Evolutionary conservation across 2,329 filamentous ascomycete genomes (phyloP).

Genomic region (Beauveria sp.): DNA sequence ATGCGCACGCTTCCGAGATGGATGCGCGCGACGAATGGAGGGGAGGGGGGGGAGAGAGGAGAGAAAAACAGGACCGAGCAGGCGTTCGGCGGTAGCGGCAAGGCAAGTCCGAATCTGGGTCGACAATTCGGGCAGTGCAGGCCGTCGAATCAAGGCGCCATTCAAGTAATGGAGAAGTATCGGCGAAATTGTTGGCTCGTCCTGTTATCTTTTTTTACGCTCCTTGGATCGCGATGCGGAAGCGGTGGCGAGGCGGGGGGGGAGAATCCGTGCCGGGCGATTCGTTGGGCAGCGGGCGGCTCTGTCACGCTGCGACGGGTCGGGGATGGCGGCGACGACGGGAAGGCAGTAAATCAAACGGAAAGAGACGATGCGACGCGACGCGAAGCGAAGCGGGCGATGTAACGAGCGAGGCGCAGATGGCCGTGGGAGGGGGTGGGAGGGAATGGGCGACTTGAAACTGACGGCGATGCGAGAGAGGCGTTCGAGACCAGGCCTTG

Average conservation of each 20-base stretch:
- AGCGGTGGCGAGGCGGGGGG: slow-evolving; percentile 8
- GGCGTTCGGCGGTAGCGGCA: background rate
- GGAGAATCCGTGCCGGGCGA: background rate
- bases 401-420: slow-evolving; percentile 10
- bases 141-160: slow-evolving; percentile 1
- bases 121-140: background rate
- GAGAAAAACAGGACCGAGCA: background rate
- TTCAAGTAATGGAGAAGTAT: background rate
- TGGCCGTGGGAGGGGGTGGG: background rate
- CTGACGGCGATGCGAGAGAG: slow-evolving; percentile 20
- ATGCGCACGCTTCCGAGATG: slow-evolving; percentile 10
- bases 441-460: background rate
- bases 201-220: background rate
- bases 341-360: background rate
- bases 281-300: slow-evolving; percentile 8
- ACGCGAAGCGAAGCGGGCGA: slow-evolving; percentile 8
- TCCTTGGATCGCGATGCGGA: background rate
- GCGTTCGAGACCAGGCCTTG: slow-evolving; percentile 19
- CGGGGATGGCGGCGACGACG: background rate
- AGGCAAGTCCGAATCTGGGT: background rate
- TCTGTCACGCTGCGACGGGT: background rate
- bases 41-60: background rate
- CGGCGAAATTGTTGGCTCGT: background rate
- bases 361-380: background rate
- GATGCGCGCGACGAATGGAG: slow-evolving; percentile 5